Evolutionary conservation across 208 protist species (phyloP).

Genomic region (Crithidia thermophila): DNA sequence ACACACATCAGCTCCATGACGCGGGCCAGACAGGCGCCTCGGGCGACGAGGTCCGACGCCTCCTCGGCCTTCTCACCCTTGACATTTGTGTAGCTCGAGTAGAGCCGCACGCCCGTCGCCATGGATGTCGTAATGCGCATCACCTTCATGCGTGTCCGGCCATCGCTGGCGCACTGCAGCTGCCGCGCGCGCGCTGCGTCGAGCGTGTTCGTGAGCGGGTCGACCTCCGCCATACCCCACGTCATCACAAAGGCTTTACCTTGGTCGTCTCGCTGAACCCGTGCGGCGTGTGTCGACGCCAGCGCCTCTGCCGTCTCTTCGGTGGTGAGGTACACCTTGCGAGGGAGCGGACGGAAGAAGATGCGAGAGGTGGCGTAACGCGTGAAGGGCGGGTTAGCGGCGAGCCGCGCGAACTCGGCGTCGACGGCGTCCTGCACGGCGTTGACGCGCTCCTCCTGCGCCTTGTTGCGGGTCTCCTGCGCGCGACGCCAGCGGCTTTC

Average conservation of each 20-base stretch:
- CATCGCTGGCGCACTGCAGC: background rate
- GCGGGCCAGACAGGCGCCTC: slow-evolving; percentile 19
- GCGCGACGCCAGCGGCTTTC: background rate
- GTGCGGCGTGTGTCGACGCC: background rate
- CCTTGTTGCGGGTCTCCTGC: background rate
- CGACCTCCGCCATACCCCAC: slow-evolving; percentile 20
- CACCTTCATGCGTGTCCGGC: slow-evolving; percentile 10
- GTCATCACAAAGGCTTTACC: slow-evolving; percentile 17
- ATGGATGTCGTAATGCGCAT: slow-evolving; percentile 10
- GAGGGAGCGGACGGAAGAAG: slow-evolving; percentile 39
- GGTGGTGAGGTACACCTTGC: slow-evolving; percentile 21
- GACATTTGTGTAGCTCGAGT: slow-evolving; percentile 3
- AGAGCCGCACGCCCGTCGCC: slow-evolving; percentile 8
- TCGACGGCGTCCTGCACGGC: slow-evolving; percentile 19
- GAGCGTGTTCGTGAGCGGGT: slow-evolving; percentile 12
- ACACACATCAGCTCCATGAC: slow-evolving; percentile 39
- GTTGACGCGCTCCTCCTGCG: background rate
- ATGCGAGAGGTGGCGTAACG: slow-evolving; percentile 30
- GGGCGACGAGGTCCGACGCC: background rate
- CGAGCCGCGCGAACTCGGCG: slow-evolving; percentile 20
- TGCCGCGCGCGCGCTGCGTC: background rate
- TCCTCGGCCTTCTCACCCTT: background rate
- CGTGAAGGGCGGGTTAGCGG: slow-evolving; percentile 35
- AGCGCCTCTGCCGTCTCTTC: background rate
- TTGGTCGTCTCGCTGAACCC: slow-evolving; percentile 17